A percentile compares a stretch with the other conserved stretches of the same genome.
Conservation (phyloP, 805 yeast species). For the Saturnispora sanitii region DNA sequence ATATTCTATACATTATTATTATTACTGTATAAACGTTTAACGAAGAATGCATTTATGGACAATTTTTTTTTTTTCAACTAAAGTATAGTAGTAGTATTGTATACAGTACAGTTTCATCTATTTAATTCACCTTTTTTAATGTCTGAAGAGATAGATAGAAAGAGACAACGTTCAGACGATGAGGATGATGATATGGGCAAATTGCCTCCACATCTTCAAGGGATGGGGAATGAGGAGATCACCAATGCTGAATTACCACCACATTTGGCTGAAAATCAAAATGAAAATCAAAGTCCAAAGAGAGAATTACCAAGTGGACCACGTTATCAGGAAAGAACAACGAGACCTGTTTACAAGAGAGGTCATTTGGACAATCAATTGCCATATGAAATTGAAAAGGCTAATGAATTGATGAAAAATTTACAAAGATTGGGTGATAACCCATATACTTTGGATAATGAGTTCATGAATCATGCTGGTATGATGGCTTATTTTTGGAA, state of each 20-base stretch:
- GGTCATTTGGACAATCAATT: conserved; percentile 10
- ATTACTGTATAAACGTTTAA: not conserved
- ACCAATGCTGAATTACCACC: too few species aligned
- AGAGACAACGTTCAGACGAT: conserved; percentile 5
- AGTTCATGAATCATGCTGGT: conserved; percentile 33
- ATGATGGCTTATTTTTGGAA: conserved; percentile 46
- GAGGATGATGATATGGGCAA: conserved; percentile 3
- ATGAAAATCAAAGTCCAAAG: too few species aligned
- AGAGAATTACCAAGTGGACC: not conserved
- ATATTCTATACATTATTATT: not conserved
- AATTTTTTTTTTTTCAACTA: not conserved
- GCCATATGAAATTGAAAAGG: conserved; percentile 24
- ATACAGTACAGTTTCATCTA: too few species aligned
- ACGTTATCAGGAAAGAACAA: not conserved
- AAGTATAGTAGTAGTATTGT: too few species aligned
- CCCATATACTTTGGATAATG: conserved; percentile 29
- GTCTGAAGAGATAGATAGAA: conserved; percentile 2
- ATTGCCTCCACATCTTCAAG: conserved; percentile 6
- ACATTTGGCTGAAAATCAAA: too few species aligned
- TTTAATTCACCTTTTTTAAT: not conserved
- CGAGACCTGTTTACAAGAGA: conserved; percentile 4
- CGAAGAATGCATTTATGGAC: too few species aligned
- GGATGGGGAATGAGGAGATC: too few species aligned
- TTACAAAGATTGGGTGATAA: conserved; percentile 43
- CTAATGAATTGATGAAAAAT: conserved; percentile 40